A percentile compares a stretch with the other conserved stretches of the same genome.
Conservation (phyloP, 371 early-diverging fungal species). For the Mucor plumbeus region DNA sequence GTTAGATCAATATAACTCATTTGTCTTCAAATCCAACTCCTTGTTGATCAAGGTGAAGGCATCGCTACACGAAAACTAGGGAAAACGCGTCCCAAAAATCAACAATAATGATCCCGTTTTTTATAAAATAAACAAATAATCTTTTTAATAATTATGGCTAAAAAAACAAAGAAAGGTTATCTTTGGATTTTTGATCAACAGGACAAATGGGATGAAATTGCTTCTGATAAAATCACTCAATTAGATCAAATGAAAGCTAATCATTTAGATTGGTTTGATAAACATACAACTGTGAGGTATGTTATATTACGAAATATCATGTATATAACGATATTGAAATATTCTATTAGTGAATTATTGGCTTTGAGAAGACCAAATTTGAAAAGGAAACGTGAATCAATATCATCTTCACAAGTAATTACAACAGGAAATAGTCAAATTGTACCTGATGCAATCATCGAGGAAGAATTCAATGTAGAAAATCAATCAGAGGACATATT, state of each 20-base stretch:
- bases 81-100: neutral
- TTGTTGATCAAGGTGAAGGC: constrained; percentile 6
- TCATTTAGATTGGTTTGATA: constrained; percentile 20
- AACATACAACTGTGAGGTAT: constrained; percentile 22
- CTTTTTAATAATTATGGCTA: neutral
- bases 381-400: neutral
- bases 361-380: constrained; percentile 3
- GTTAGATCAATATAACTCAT: neutral
- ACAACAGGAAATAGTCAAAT: neutral
- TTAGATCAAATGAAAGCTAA: constrained; percentile 5
- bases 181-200: constrained; percentile 17
- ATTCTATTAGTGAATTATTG: constrained; percentile 5
- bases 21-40: constrained; percentile 4
- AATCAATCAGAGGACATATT: no score
- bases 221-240: neutral
- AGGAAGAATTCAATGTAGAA: neutral
- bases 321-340: neutral
- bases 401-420: neutral
- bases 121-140: neutral
- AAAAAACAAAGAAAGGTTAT: constrained; percentile 9
- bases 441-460: neutral
- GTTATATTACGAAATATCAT: neutral
- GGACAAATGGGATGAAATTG: constrained; percentile 13
- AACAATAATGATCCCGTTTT: neutral
- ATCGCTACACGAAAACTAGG: neutral